Evolutionary conservation across 1,284 basidiomycete species (phyloP), one percentile per base, ranked within the genome.

Genomic region (Papiliotrema flavescens): DNA sequence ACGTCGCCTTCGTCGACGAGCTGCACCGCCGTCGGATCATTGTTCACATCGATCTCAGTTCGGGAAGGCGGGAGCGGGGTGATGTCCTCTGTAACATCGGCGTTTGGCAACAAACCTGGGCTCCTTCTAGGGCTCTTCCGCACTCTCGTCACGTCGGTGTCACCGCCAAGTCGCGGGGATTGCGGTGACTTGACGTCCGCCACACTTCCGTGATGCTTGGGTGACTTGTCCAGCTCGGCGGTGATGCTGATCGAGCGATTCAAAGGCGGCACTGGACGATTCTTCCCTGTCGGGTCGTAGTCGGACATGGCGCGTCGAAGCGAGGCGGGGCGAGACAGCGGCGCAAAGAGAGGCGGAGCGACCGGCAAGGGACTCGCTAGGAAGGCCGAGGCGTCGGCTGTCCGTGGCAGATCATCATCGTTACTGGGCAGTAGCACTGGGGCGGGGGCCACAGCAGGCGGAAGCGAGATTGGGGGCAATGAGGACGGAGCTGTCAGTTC

Each of bases 1-100:
- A 71, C 51, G 51, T 75, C 71, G 0, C 71, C 71, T 52, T 73
- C 73, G 54, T 75, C 73, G 6, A 72, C 61, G 1, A 75, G 45
- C 1, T 54, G 54, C 15, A 66, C 50, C 35, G 64, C 61, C 6
- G 59, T 64, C 20, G 35, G 20, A 26, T 52, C 34, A 23, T 49
- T 23, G 22, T 19, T 24, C n/a, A 32, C 6, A 14, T 28, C 40
- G 11, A 9, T 23, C 14, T 13, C 32, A 23, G 22, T 15, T 20
- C 11, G 24, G 3, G 42, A 7, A 5, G 42, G 19, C 7, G 19
- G 19, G 22, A 23, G 42, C 23, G 23, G 17, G 17, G 23, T n/a
- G 26, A 40, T 40, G 15, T 40, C 39, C 39, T 40, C 39, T 15
- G 17, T 22, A 5, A 40, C 7, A 17, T n/a, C 20, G 39, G 20